Evolutionary conservation across 177 flowering plant species (phyloP), one percentile per base, ranked within the genome.

Genomic region (Vitis hybrid): DNA sequence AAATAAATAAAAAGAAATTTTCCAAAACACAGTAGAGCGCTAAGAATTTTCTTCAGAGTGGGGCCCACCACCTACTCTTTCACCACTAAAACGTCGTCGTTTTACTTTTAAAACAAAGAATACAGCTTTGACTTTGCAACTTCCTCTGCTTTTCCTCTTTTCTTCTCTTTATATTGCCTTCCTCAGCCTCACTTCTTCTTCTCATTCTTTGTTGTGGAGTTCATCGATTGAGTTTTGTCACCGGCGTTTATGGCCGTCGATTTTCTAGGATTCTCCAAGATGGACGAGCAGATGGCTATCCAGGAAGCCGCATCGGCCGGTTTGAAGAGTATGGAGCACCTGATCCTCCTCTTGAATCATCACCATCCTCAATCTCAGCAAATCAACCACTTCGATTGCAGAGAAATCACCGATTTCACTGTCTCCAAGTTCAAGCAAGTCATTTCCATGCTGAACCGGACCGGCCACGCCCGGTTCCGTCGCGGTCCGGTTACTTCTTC

Each of bases 281-380:
- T 80, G 82, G 87, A 84, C 9, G 91, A 89, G 1, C 82, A 78
- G 74, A 74, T 82, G 30, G 88, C 86, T 2, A 68, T 89, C 3
- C 85, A 87, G 71, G 93, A 89, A 70, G 93, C 90, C 0, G 87
- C 91, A 0, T 63, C 93, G 0, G 88, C 85, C n/a, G 91, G 93
- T 5, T 50, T 89, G 48, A 78, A 80, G 56, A 84, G 88, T 75
- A 86, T 89, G 90, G 86, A 86, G 66, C 88, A 80, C 51, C 76
- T 89, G 61, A 73, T 89, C 56, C 71, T 70, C 7, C 12, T 81
- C 27, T 59, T 87, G 11, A 74, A 85, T 32, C 75, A 75, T 52
- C 79, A 82, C 12, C 35, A 51, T 49, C 64, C 51, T 35, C 40
- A 35, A 35, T 35, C 40, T 35, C 40, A 35, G 40, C 40, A 35